Evolutionary conservation across 1,139 yeast species (phyloP), one percentile per base, ranked within the genome.

Genomic region (Citeromyces siamensis): DNA sequence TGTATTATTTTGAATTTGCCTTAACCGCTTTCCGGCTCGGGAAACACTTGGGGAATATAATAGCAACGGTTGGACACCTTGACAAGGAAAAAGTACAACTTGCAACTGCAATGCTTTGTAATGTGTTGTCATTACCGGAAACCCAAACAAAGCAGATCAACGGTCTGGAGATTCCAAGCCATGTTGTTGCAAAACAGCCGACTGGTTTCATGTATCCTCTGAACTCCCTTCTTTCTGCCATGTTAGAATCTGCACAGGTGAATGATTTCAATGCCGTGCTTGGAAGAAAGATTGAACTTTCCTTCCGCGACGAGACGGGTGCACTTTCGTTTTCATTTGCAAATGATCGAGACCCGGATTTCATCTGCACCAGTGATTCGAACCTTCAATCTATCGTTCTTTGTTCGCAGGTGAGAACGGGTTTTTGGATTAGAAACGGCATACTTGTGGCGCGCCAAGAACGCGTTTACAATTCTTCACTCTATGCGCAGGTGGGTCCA

Each of bases 361-460:
- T 69, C 41, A 46, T 67, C 38, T 51, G 53, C 3, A 58, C 74
- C 14, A 62, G 80, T 0, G 85, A 77, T 50, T 57, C 66, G 34
- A 66, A 82, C 0, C 55, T 81, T 36, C 62, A 82, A 48, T 66
- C 78, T 16, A 59, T 76, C 67, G 94, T 82, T 0, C 58, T 83
- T 16, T 64, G 79, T 6, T 66, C 88, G 0, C 96, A 90, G 52
- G 75, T 86, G 12, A 72, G 75, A 34, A 67, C 73, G 2, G 94
- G 95, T 0, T 71, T 80, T 42, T 90, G 97, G 97, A 84, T 90
- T 3, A 70, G 97, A 52, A 90, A 90, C 52, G 60, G 60, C 2
- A 60, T 58, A 39, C 64, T 68, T 37, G 72, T 68, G 1, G 49
- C 64, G 33, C 59, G 66, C 16, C 77, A 71, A 42, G 49, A 64